These are phyloP conservation scores for Phylloporus sp. DNA, from an alignment of 768 basidiomycete species.

Conservation along the genomic window DNA sequence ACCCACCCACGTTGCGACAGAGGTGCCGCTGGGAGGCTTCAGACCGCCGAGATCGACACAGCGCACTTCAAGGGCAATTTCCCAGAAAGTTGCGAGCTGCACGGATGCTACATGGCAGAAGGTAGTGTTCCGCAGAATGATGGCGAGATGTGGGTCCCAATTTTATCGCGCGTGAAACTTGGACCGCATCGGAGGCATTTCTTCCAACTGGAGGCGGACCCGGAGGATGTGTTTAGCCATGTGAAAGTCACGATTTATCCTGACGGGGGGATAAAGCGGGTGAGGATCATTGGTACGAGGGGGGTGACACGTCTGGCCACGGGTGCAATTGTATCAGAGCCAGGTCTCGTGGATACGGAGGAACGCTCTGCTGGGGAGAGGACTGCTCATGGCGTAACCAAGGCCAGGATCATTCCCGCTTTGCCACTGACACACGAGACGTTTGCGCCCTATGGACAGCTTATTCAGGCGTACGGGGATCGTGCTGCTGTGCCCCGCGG, in stretches of 20 bases:
- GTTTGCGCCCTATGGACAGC: conserved; percentile 85
- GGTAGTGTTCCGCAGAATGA: conserved; percentile 36
- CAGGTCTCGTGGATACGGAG: conserved; percentile 3
- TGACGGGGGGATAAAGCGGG: conserved; percentile 91
- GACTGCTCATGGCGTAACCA: conserved; percentile 8
- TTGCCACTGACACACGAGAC: conserved; percentile 77
- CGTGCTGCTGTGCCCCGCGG: conserved; percentile 60
- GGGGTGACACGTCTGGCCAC: conserved; percentile 23
- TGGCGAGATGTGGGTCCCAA: conserved; percentile 55
- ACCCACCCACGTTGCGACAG: conserved; percentile 33
- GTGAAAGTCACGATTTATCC: conserved; percentile 87
- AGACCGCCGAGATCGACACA: conserved; percentile 85
- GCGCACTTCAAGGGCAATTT: conserved; percentile 96
- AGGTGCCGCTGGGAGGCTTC: conserved; percentile 68
- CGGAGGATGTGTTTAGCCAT: conserved; percentile 64
- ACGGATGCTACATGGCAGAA: conserved; percentile 41
- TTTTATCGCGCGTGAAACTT: conserved; percentile 74
- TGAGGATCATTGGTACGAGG: conserved; percentile 73
- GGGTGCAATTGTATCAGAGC: conserved; percentile 7
- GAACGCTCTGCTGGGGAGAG: not conserved
- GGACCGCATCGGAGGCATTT: conserved; percentile 88
- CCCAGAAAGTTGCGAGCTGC: conserved; percentile 81
- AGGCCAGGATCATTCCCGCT: conserved; percentile 40
- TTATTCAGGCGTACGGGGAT: conserved; percentile 82
- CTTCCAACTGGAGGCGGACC: conserved; percentile 73